phyloP scores from a whole-genome alignment of 148 eudicot genomes.

The Rhododendron vialii region DNA sequence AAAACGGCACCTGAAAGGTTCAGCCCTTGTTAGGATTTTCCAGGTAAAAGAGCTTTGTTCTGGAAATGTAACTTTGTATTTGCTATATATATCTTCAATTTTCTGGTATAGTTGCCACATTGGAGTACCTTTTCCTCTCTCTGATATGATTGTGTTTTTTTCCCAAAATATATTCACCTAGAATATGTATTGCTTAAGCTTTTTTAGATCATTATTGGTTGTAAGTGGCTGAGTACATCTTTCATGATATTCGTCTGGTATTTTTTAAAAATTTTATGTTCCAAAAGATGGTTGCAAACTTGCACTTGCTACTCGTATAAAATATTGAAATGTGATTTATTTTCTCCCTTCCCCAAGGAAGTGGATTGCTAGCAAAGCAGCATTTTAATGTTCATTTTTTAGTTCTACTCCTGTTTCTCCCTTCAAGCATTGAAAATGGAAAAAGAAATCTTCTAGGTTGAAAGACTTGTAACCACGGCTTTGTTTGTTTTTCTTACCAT shows the following conservation, averaged over 20 bases:
- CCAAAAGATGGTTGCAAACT: not conserved
- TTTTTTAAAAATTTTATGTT: not conserved
- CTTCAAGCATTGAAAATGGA: not conserved
- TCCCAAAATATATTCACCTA: not conserved
- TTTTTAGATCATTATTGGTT: not conserved
- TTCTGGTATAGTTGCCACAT: not conserved
- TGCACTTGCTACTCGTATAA: not conserved
- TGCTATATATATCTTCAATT: not conserved
- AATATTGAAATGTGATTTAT: not conserved
- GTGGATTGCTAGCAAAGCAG: not conserved
- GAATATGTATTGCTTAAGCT: not conserved
- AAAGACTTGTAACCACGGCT: not conserved
- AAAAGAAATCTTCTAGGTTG: not conserved
- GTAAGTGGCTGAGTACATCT: not conserved
- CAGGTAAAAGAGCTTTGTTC: conserved; percentile 45
- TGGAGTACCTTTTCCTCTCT: not conserved
- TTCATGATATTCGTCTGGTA: not conserved
- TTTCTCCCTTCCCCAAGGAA: not conserved
- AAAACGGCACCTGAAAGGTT: conserved; percentile 55
- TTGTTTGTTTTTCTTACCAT: not conserved
- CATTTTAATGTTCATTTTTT: not conserved
- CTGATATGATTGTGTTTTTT: not conserved
- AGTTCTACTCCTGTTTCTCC: not conserved
- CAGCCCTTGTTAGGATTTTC: conserved; percentile 54
- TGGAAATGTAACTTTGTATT: not conserved